A percentile compares a stretch with the other conserved stretches of the same genome.
These are phyloP conservation scores for Immersiella caudata DNA, from an alignment of 495 filamentous ascomycete species.

Conservation along the genomic window DNA sequence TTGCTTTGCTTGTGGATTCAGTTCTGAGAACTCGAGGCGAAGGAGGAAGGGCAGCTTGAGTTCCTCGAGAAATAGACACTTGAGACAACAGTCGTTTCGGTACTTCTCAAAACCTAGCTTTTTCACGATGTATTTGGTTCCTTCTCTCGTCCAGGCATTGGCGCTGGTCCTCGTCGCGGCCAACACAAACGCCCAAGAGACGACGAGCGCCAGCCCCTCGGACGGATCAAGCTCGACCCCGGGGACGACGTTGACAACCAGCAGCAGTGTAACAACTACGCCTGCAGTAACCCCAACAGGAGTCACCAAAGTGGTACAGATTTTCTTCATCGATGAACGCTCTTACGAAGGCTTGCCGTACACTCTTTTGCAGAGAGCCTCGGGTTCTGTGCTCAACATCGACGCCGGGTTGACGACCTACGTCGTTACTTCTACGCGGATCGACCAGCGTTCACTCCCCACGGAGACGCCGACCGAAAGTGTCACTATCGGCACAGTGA, in stretches of 20 bases:
- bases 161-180: conserved; percentile 4
- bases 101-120: neutral
- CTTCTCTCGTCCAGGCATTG: neutral
- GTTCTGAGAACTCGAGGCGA: neutral
- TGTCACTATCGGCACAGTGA: conserved; percentile 7
- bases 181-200: neutral
- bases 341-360: conserved; percentile 33
- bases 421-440: conserved; percentile 29
- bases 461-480: conserved; percentile 15
- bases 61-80: neutral
- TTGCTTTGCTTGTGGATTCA: neutral
- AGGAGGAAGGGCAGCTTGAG: neutral
- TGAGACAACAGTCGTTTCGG: no score
- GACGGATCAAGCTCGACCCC: neutral
- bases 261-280: conserved; percentile 7
- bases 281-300: neutral
- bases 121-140: neutral
- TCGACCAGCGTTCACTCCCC: conserved; percentile 19
- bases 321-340: conserved; percentile 37
- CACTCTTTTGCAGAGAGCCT: conserved; percentile 29
- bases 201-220: neutral
- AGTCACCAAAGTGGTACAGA: conserved; percentile 24
- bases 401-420: conserved; percentile 30
- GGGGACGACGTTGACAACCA: conserved; percentile 1
- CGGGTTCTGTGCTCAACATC: conserved; percentile 28